Base-by-base conservation (phyloP, 2,329 filamentous ascomycete genomes). In the Cercospora zeae-maydis region DNA sequence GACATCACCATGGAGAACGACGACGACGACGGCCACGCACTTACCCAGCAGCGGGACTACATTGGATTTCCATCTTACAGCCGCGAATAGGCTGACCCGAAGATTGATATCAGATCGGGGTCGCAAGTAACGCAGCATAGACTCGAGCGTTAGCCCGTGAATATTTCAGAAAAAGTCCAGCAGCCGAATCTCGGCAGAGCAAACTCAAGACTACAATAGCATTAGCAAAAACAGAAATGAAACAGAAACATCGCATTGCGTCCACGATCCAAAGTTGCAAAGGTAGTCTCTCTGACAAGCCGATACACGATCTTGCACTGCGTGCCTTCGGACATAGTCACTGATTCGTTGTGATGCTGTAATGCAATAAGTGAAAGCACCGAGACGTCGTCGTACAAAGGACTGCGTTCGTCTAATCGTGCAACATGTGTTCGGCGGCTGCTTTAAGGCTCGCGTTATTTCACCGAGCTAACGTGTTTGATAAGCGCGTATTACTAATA, bases 1-100 rank as follows among this genome's bases (percentile, higher is more conserved):
- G 79, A 81, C 37, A 64, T 73, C 27, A 60, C 75, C 59, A 74
- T 76, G 71, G 67, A 63, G 19, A 71, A 67, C 67, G 73, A 72
- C 51, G 75, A 71, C 24, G 24, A 27, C 24, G 70, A 74, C 63
- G 77, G 73, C 61, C 78, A 78, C 67, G 81, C 82, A 69, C 75
- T 84, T 63, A 77, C 78, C 27, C 78, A 81, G 69, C 83, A 85
- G 71, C 78, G 82, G 65, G 83, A 85, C 67, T 85, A 80, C 68
- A 77, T 85, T 70, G 71, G 74, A 34, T 79, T 85, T 67, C 51
- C 42, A 7, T 49, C 27, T 21, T 36, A 49, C 45, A 37, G 31
- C 30, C 57, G 30, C 24, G 42, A 30, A 4, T 52, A 52, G 47
- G 47, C 47, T 52, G 30, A 24, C 30, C 24, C 11, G 30, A 21